Percentiles rank a stretch among this genome's conserved stretches.
These are phyloP conservation scores for Xylaria sp. DNA, from an alignment of 2,329 filamentous ascomycete species.

Conservation along the genomic window DNA sequence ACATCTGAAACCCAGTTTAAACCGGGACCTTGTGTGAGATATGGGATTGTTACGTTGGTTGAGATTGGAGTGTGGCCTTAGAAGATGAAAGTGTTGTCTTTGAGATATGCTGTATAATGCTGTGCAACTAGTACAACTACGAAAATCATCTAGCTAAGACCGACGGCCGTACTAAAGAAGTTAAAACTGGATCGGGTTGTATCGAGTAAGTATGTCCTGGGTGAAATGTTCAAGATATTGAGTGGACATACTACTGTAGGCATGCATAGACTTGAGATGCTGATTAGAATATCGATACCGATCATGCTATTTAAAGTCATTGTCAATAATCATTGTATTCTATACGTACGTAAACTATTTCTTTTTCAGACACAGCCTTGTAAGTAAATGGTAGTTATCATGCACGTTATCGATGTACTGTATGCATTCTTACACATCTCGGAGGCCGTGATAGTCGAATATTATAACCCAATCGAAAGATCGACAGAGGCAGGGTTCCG, in stretches of 20 bases:
- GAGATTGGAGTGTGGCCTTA: background rate
- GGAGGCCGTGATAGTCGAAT: background rate
- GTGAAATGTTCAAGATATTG: too few species aligned
- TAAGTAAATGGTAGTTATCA: background rate
- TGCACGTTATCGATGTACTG: background rate
- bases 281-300: too few species aligned
- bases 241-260: too few species aligned
- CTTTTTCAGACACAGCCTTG: background rate
- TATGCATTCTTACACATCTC: background rate
- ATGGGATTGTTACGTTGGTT: background rate
- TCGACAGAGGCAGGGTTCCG: conserved; percentile 2
- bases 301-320: background rate
- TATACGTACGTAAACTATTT: background rate
- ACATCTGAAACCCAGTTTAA: background rate
- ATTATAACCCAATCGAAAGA: conserved; percentile 13
- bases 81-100: background rate
- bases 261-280: too few species aligned
- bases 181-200: too few species aligned
- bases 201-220: too few species aligned
- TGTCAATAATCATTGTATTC: background rate
- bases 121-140: too few species aligned
- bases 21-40: background rate
- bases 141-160: too few species aligned
- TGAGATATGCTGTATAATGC: too few species aligned
- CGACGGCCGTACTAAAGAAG: too few species aligned